A percentile compares a stretch with the other conserved stretches of the same genome.
phyloP scores from a whole-genome alignment of 345 rosid species.

The Psidium guajava region DNA sequence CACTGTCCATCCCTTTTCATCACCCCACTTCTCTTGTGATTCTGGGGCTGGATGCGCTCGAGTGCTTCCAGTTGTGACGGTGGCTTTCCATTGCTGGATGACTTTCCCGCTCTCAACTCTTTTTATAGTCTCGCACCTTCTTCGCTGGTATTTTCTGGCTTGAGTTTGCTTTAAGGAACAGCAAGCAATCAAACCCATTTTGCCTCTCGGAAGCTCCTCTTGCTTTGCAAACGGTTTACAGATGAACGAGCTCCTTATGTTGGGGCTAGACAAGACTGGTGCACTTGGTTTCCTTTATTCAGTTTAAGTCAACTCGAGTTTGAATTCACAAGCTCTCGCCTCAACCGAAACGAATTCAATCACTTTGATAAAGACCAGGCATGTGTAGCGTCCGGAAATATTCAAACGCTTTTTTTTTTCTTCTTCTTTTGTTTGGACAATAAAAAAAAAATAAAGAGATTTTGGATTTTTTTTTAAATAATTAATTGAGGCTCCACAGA shows the following conservation, averaged over 20 bases:
- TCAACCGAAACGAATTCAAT: background rate
- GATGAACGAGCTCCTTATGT: background rate
- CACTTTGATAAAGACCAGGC: background rate
- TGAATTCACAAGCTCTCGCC: background rate
- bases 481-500: background rate
- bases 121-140: background rate
- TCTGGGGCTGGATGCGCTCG: background rate
- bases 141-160: background rate
- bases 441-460: background rate
- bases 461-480: background rate
- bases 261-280: too few relatives aligned
- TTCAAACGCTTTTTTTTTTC: background rate
- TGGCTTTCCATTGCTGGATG: background rate
- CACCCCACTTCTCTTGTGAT: background rate
- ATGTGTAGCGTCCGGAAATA: background rate
- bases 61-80: background rate
- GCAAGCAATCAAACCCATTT: background rate
- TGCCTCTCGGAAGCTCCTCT: background rate
- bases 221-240: background rate
- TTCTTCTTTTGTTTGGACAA: background rate
- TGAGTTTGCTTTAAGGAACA: slow-evolving; percentile 5
- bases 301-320: background rate
- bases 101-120: background rate
- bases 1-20: background rate
- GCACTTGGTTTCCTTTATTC: background rate